phyloP scores from a whole-genome alignment of 345 rosid species.

The Gossypium australe region DNA sequence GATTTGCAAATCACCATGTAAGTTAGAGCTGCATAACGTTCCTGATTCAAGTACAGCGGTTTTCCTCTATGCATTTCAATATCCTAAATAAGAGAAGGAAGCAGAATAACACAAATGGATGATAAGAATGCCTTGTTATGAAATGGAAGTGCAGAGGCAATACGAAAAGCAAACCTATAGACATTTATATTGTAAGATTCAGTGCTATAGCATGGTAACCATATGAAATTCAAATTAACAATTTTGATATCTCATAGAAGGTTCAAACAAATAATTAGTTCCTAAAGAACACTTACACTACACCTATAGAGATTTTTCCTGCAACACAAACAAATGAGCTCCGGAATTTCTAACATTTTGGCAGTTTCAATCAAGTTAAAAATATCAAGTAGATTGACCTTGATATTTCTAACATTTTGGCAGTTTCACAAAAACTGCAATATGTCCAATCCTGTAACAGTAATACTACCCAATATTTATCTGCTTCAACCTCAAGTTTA shows the following conservation, averaged over 20 bases:
- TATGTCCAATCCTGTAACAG: background rate
- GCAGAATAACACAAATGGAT: background rate
- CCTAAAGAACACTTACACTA: background rate
- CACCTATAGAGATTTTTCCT: background rate
- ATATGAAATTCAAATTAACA: background rate
- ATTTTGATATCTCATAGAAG: background rate
- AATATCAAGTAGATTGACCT: background rate
- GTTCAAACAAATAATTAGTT: background rate
- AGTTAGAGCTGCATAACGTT: slow-evolving; percentile 85
- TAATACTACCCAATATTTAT: background rate
- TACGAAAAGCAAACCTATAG: background rate
- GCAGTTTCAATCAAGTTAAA: background rate
- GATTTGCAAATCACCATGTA: slow-evolving; percentile 53
- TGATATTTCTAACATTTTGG: background rate
- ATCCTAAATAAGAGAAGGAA: slow-evolving; percentile 44
- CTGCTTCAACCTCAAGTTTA: background rate
- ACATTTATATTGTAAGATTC: background rate
- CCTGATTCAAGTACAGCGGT: slow-evolving; percentile 83
- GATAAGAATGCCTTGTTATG: background rate
- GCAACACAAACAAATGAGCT: background rate
- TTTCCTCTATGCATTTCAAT: slow-evolving; percentile 69
- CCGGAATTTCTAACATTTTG: background rate
- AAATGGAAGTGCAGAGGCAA: background rate
- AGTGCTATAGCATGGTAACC: background rate
- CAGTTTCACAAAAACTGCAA: background rate